These are phyloP conservation scores for Poa annua DNA, from an alignment of 176 grass and related monocot genomes.

Conservation along the genomic window DNA sequence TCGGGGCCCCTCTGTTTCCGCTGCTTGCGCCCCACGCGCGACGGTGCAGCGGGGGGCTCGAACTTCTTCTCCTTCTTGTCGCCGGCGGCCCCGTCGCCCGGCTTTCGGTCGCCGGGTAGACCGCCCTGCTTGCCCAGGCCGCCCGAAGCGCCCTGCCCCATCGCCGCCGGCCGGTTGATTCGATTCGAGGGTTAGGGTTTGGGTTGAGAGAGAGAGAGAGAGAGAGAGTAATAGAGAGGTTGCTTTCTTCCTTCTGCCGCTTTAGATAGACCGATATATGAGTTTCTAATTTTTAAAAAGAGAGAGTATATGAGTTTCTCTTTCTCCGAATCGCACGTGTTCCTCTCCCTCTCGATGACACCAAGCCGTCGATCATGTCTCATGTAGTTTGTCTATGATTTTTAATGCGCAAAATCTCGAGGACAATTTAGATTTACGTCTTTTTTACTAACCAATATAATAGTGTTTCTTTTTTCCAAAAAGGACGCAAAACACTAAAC, in stretches of 20 bases:
- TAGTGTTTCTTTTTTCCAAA: no score
- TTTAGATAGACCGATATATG: conserved; percentile 13
- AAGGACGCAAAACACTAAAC: no score
- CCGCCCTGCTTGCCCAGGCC: conserved; percentile 55
- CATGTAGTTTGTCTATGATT: no score
- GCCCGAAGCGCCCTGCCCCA: conserved; percentile 74
- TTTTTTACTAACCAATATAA: no score
- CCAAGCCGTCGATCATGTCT: background rate
- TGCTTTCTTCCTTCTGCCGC: background rate
- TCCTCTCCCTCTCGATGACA: background rate
- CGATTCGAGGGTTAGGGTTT: conserved; percentile 55
- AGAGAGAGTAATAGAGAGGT: background rate
- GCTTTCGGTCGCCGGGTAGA: conserved; percentile 69
- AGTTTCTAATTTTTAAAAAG: no score
- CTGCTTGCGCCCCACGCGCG: conserved; percentile 77
- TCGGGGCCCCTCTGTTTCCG: conserved; percentile 76
- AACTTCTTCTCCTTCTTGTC: conserved; percentile 75
- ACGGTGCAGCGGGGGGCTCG: conserved; percentile 72
- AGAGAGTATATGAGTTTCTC: conserved; percentile 26
- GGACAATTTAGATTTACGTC: no score
- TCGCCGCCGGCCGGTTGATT: conserved; percentile 38
- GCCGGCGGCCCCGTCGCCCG: conserved; percentile 50
- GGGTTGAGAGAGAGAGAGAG: background rate
- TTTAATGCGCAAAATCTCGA: no score
- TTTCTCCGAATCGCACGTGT: background rate